Percentiles rank a stretch among this genome's conserved stretches.
phyloP scores from a whole-genome alignment of 2,329 filamentous ascomycete species.

The Raffaelea ambrosiae region DNA sequence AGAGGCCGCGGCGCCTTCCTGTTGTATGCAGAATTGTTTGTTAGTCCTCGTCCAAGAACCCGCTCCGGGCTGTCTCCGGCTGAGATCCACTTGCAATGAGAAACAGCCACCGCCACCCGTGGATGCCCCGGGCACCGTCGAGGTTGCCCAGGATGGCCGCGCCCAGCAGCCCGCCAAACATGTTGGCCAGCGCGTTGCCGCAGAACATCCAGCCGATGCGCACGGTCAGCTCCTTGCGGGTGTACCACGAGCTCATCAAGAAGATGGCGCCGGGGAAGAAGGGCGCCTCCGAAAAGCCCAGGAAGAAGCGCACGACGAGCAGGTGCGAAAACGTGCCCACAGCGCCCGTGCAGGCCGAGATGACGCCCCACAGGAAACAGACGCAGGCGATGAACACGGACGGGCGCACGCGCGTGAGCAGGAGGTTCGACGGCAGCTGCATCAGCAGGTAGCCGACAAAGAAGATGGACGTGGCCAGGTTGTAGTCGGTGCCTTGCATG shows the following conservation, averaged over 20 bases:
- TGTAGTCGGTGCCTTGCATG: conserved; percentile 49
- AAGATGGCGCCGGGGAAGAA: conserved; percentile 41
- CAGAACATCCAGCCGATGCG: conserved; percentile 39
- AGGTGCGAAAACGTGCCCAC: conserved; percentile 31
- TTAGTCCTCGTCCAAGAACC: too few species aligned
- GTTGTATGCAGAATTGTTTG: not conserved
- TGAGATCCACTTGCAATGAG: conserved; percentile 15
- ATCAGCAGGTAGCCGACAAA: conserved; percentile 54
- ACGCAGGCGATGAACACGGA: conserved; percentile 26
- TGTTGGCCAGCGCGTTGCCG: conserved; percentile 38
- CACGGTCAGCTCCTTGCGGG: conserved; percentile 31
- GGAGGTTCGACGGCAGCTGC: conserved; percentile 52
- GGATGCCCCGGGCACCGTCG: conserved; percentile 16
- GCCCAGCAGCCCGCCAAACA: conserved; percentile 41
- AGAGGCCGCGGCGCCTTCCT: conserved; percentile 27
- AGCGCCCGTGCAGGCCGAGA: conserved; percentile 37
- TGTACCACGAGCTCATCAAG: conserved; percentile 38
- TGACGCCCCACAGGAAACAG: conserved; percentile 31
- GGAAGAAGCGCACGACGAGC: conserved; percentile 36
- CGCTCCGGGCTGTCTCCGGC: too few species aligned
- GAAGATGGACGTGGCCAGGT: conserved; percentile 43
- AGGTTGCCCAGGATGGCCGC: conserved; percentile 37
- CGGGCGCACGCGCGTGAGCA: conserved; percentile 41
- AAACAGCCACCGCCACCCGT: conserved; percentile 18
- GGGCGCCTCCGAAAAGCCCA: conserved; percentile 40